Evolutionary conservation across 352 stramenopile species (phyloP), one percentile per base, ranked within the genome.

Genomic region (Peronospora farinosa): DNA sequence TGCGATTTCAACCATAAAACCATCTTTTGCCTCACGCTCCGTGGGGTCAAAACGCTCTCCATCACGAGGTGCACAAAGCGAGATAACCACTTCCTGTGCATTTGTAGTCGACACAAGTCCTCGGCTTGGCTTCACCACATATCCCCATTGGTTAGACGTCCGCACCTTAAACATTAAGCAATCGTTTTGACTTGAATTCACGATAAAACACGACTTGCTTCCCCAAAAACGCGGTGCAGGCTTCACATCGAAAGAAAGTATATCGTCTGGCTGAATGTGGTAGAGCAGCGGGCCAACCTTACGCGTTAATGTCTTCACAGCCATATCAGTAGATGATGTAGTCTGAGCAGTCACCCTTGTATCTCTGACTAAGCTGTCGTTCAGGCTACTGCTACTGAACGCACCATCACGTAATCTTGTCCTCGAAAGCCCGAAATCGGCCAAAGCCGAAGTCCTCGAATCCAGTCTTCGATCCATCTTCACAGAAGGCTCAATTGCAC

Each of bases 151-250:
- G 59, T 92, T 88, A 7, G 80, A 87, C 13, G 78, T 92, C 55
- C 84, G 85, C 51, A 92, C 66, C 48, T 88, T 89, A 44, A 87
- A 92, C 9, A 60, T 66, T 2, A 92, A 60, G 17, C 74, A 81
- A 25, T 72, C 57, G 10, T 48, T 57, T 12, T 68, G 69, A 25
- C 74, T 74, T 5, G 56, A 59, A 46, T 90, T 90, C 2, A 79
- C 71, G 21, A 90, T 64, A 48, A 78, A 86, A 12, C 86, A 71
- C 21, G 73, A 74, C 31, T 57, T 67, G 16, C 38, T 49, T 35
- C 60, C 51, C 60, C 76, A 69, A 40, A 64, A 61, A 3, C 57
- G 60, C 6, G 63, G 61, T 10, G 50, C 56, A 15, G 52, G 54
- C 35, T 67, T 74, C 12, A 78, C 49, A 25, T 74, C 31, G 42